phyloP scores from a whole-genome alignment of 345 rosid genomes.

The Luvunga scandens region DNA sequence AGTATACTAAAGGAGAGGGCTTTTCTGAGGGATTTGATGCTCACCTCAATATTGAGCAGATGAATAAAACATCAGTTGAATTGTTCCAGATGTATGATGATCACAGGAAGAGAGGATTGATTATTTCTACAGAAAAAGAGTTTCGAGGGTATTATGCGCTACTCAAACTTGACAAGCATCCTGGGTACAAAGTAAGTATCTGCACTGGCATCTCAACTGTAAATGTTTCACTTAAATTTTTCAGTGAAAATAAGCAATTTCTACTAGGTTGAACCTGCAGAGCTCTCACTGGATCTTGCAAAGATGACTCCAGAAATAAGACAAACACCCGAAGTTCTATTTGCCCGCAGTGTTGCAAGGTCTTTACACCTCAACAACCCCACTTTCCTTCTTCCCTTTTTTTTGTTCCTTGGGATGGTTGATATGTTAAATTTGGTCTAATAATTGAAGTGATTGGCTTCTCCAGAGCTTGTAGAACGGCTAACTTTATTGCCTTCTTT shows the following conservation, averaged over 20 bases:
- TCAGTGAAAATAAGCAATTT: conserved; percentile 19
- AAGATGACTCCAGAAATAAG: conserved; percentile 96
- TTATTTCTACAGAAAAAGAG: conserved; percentile 74
- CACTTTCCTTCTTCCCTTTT: neutral
- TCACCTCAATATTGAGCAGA: conserved; percentile 96
- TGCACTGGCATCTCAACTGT: conserved; percentile 15
- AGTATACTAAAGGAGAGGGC: conserved; percentile 93
- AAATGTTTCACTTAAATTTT: conserved; percentile 15
- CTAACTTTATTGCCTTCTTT: conserved; percentile 85
- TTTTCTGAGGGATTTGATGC: conserved; percentile 98
- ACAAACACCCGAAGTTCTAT: conserved; percentile 84
- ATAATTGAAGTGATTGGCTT: conserved; percentile 30
- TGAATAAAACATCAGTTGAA: conserved; percentile 98
- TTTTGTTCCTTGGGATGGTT: conserved; percentile 7
- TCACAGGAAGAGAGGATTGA: conserved; percentile 84
- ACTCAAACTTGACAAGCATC: conserved; percentile 99
- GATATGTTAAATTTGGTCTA: conserved; percentile 28
- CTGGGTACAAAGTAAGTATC: conserved; percentile 88
- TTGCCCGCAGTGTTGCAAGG: conserved; percentile 96
- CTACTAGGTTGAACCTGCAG: conserved; percentile 94
- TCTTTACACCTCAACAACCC: conserved; percentile 37
- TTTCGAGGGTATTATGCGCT: conserved; percentile 98
- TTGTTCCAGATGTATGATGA: conserved; percentile 98
- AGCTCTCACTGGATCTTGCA: conserved; percentile 95
- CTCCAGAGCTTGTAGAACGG: conserved; percentile 87